Evolutionary conservation across 1,139 yeast species (phyloP), one percentile per base, ranked within the genome.

Genomic region (Candida neerlandica): DNA sequence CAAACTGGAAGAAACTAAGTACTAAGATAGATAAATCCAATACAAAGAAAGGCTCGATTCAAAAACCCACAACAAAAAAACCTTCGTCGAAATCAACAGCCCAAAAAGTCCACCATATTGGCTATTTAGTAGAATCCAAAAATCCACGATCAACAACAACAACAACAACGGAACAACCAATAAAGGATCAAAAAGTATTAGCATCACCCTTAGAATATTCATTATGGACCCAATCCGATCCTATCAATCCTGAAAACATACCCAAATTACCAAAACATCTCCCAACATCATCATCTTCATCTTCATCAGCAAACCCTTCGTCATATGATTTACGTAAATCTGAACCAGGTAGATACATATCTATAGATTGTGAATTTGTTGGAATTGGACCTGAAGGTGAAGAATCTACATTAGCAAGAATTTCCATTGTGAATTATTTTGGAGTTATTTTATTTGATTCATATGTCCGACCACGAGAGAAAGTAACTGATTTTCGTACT

Each of bases 351-450:
- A 86, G 80, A 58, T 90, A 80, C 57, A 58, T 92, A 6, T 91
- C 97, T 0, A 80, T 92, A 51, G 98, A 92, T 69, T 91, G 97
- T 73, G 98, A 92, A 61, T 91, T 92, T 73, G 97, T 92, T 1
- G 97, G 97, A 5, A 85, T 87, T 0, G 97, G 97, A 0, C 81
- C 79, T 1, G 84, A 82, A 18, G 96, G 95, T 6, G 59, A 62
- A 33, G 80, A 77, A 42, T 85, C 92, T 4, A 92, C 85, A 1
- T 73, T 92, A 29, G 97, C 97, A 0, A 77, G 98, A 57, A 92
- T 91, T 0, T 89, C 97, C 0, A 71, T 92, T 11, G 97, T 92
- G 3, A 90, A 92, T 64, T 89, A 77, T 62, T 86, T 81, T 62
- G 97, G 98, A 0, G 79, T 80, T 56, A 77, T 82, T 0, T 62